phyloP scores from a whole-genome alignment of 2,329 filamentous ascomycete genomes.

The Microsporum audouinii region DNA sequence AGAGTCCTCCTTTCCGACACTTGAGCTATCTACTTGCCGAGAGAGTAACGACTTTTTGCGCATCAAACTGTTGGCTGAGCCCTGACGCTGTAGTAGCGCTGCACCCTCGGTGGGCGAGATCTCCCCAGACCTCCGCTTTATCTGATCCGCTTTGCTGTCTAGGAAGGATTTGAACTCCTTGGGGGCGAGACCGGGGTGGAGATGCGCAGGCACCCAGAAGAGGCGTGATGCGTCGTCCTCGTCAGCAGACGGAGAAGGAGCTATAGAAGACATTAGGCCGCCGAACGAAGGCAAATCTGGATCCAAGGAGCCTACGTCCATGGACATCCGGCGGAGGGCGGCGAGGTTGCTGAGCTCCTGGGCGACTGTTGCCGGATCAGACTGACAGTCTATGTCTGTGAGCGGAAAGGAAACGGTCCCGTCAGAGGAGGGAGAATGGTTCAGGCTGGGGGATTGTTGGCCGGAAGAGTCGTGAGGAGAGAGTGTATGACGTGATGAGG shows the following conservation, averaged over 20 bases:
- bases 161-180: conserved; percentile 95
- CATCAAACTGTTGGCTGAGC: conserved; percentile 50
- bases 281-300: conserved; percentile 39
- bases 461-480: conserved; percentile 23
- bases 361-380: conserved; percentile 75
- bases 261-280: conserved; percentile 32
- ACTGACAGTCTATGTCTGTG: conserved; percentile 80
- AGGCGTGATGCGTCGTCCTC: conserved; percentile 80
- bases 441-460: conserved; percentile 44
- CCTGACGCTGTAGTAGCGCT: conserved; percentile 41
- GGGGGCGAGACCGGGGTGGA: conserved; percentile 89
- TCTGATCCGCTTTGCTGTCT: conserved; percentile 82
- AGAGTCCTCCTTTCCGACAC: conserved; percentile 21
- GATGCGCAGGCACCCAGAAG: conserved; percentile 88
- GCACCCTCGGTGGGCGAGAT: conserved; percentile 51
- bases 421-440: conserved; percentile 42
- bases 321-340: conserved; percentile 81
- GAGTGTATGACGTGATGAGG: not conserved
- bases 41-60: conserved; percentile 96
- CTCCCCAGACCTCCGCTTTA: conserved; percentile 71
- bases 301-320: conserved; percentile 66
- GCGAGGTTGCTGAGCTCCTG: conserved; percentile 89
- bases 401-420: conserved; percentile 56
- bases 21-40: conserved; percentile 69
- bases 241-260: conserved; percentile 43